Evolutionary conservation across 306 rosid species (phyloP).

Genomic region (Pterocarpus santalinus): DNA sequence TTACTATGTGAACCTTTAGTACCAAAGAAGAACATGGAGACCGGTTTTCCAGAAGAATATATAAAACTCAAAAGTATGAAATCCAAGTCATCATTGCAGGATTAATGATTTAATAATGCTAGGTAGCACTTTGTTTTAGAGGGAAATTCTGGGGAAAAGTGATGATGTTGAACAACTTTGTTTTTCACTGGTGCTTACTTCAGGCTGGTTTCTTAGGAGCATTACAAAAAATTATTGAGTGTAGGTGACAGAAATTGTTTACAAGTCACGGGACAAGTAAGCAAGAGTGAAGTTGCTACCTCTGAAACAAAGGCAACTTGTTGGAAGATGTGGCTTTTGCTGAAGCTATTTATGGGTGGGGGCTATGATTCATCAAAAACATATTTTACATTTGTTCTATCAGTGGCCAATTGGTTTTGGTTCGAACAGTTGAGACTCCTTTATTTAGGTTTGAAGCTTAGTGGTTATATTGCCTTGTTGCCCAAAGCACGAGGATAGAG

Average conservation of each 20-base stretch:
- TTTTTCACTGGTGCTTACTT: background rate
- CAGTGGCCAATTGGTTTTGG: slow-evolving; percentile 12
- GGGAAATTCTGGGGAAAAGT: slow-evolving; percentile 4
- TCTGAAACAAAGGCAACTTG: background rate
- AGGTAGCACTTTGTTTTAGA: slow-evolving; percentile 16
- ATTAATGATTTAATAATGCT: slow-evolving; percentile 19
- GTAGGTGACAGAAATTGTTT: slow-evolving; percentile 24
- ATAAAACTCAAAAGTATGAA: background rate
- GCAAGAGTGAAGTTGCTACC: slow-evolving; percentile 28
- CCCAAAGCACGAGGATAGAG: slow-evolving; percentile 32
- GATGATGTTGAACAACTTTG: background rate
- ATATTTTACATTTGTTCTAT: slow-evolving; percentile 21
- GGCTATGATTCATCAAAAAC: background rate
- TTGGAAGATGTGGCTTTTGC: slow-evolving; percentile 25
- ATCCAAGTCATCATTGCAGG: slow-evolving; percentile 27
- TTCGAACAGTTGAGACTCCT: background rate
- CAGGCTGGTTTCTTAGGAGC: slow-evolving; percentile 14
- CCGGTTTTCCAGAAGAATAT: background rate
- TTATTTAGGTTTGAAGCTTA: slow-evolving; percentile 22
- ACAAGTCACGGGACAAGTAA: background rate
- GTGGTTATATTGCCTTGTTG: slow-evolving; percentile 25
- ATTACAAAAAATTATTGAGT: background rate
- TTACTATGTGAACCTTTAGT: slow-evolving; percentile 17
- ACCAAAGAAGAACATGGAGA: slow-evolving; percentile 32
- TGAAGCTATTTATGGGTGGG: slow-evolving; percentile 10